phyloP scores from a whole-genome alignment of 495 filamentous ascomycete genomes.

The Annulohypoxylon bovei region DNA sequence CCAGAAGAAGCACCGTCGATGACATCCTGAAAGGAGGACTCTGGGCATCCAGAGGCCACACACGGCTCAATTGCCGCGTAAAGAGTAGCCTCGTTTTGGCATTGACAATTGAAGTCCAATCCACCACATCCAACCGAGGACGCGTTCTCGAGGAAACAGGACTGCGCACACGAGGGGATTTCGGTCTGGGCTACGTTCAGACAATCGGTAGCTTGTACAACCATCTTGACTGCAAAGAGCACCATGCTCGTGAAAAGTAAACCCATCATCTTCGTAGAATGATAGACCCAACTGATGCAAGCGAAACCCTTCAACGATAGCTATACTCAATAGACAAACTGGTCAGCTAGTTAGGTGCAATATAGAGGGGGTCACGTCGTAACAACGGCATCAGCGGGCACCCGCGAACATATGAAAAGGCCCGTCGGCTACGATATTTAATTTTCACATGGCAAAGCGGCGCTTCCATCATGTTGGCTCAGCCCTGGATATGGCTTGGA shows the following conservation, averaged over 20 bases:
- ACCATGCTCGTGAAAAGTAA: background rate
- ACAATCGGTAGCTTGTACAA: conserved; percentile 33
- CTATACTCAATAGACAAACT: background rate
- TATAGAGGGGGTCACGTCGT: background rate
- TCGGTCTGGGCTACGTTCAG: conserved; percentile 36
- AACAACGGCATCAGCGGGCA: background rate
- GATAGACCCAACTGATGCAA: background rate
- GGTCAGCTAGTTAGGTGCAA: background rate
- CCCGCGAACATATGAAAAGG: background rate
- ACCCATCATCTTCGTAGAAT: conserved; percentile 6
- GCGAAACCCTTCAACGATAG: background rate
- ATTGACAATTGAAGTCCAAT: conserved; percentile 48
- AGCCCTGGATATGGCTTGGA: background rate
- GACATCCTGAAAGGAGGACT: conserved; percentile 37
- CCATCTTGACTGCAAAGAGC: background rate
- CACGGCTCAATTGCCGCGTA: conserved; percentile 45
- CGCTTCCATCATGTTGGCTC: background rate
- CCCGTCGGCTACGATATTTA: background rate
- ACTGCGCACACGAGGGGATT: conserved; percentile 47
- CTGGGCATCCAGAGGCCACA: conserved; percentile 37
- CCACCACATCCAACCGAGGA: conserved; percentile 42
- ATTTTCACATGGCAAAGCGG: conserved; percentile 20
- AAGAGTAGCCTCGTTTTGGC: conserved; percentile 40
- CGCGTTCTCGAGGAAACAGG: conserved; percentile 45
- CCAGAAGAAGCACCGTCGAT: conserved; percentile 42